Evolutionary conservation across 306 rosid genomes (phyloP), one percentile per base, ranked within the genome.

Genomic region (Arachis stenosperma): DNA sequence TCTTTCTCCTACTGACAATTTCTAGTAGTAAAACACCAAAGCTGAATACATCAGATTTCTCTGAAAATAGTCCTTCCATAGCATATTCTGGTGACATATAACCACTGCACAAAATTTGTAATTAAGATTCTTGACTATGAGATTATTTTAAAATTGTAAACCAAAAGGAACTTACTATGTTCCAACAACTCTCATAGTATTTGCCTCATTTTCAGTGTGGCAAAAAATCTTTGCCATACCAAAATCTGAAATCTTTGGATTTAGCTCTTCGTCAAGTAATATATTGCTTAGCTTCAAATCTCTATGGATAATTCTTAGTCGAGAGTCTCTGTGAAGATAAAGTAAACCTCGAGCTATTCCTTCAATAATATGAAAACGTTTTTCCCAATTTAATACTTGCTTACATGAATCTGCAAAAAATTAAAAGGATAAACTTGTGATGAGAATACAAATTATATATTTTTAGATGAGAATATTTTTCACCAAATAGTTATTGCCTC

Each of bases 191-290:
- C 65, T 67, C 11, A 9, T 33, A 1, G 75, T 79, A 51, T 67
- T 79, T 4, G 36, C 61, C 0, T 60, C 27, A 42, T 73, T 53
- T 42, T 52, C 70, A 30, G 0, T 53, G 5, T 70, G 61, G 4
- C 52, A 27, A 67, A 73, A 79, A 14, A 73, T 79, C 61, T n/a
- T 79, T 1, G 75, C 83, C 65, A 60, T 27, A 42, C 83, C 79
- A 67, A 79, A 79, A 9, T 67, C 54, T 27, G 70, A 73, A 57
- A 79, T 79, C 66, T 79, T 73, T 61, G 75, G 83, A 79, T 79
- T 73, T 6, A 79, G 5, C 1, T 73, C 66, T 15, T 2, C 39
- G 62, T 75, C 69, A 5, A 75, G 9, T 64, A 80, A 75, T 40
- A 80, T 69, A 43, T 75, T 75, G 47, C 84, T 69, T 6, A 76